Conservation (phyloP, 441 rosid species). For the Hura crepitans region DNA sequence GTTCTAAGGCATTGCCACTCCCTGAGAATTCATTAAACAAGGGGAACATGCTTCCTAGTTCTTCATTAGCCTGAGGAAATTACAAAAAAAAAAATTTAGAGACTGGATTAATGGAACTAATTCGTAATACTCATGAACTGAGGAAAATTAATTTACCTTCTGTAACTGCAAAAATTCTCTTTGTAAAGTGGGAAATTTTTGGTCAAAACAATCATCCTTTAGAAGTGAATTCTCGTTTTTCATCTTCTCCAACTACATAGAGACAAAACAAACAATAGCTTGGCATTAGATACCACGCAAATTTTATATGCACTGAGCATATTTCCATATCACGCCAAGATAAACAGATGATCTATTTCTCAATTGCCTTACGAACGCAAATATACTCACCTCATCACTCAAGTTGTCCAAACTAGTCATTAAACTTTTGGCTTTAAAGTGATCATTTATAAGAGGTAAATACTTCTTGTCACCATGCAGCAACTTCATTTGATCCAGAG, state of each 20-base stretch:
- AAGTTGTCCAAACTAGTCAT: conserved; percentile 88
- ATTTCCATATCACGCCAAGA: conserved; percentile 18
- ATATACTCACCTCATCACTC: conserved; percentile 62
- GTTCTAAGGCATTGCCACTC: conserved; percentile 69
- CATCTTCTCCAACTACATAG: conserved; percentile 80
- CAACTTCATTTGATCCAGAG: conserved; percentile 35
- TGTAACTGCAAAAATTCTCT: conserved; percentile 60
- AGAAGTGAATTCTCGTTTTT: conserved; percentile 78
- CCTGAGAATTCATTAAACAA: conserved; percentile 49
- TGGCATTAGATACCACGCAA: conserved; percentile 11
- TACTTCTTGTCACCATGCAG: conserved; percentile 43
- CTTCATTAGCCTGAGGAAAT: conserved; percentile 73
- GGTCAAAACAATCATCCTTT: conserved; percentile 41
- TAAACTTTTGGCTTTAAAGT: conserved; percentile 59
- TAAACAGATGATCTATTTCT: conserved; percentile 5
- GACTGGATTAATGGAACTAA: conserved; percentile 11
- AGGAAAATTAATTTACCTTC: conserved; percentile 44
- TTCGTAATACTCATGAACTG: conserved; percentile 1
- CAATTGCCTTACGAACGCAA: conserved; percentile 9
- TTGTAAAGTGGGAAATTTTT: conserved; percentile 63
- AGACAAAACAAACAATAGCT: conserved; percentile 20
- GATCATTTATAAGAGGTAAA: conserved; percentile 50
- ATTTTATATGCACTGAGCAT: background rate
- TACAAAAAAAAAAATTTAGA: conserved; percentile 11
- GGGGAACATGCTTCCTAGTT: conserved; percentile 74